These are phyloP conservation scores for Cercospora zeina DNA, from an alignment of 2,329 filamentous ascomycete species.

Conservation along the genomic window DNA sequence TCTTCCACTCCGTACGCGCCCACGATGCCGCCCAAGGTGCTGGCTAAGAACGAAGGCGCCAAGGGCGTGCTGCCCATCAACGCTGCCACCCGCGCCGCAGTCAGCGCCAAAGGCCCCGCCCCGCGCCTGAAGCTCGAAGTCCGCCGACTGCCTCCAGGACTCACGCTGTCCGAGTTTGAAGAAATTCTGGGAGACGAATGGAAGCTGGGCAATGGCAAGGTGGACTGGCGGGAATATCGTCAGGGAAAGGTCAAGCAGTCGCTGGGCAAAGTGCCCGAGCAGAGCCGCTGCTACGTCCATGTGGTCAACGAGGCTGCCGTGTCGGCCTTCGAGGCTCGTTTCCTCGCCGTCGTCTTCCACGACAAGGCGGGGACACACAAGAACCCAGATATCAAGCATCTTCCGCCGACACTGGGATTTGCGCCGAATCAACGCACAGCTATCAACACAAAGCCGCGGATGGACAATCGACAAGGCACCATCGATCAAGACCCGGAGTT, in stretches of 20 bases:
- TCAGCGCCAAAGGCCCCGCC: constrained; percentile 47
- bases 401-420: constrained; percentile 77
- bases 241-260: constrained; percentile 74
- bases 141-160: constrained; percentile 78
- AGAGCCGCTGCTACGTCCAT: constrained; percentile 79
- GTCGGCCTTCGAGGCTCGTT: constrained; percentile 64
- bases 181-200: constrained; percentile 73
- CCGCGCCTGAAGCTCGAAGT: constrained; percentile 81
- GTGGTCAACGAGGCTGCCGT: constrained; percentile 71
- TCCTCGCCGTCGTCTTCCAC: constrained; percentile 70
- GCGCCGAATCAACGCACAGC: constrained; percentile 82
- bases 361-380: constrained; percentile 77
- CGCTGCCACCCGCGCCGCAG: constrained; percentile 35
- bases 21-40: constrained; percentile 39
- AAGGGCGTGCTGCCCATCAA: constrained; percentile 38
- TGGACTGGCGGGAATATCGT: constrained; percentile 78
- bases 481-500: constrained; percentile 97
- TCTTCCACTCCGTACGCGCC: background rate
- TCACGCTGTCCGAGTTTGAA: constrained; percentile 78
- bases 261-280: constrained; percentile 79
- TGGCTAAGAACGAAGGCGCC: constrained; percentile 35
- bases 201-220: constrained; percentile 74
- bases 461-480: constrained; percentile 84
- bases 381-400: constrained; percentile 67
- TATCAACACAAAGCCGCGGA: constrained; percentile 64